Percentiles rank a stretch among this genome's conserved stretches.
Evolutionary conservation across 371 early-diverging fungal species (phyloP).

Genomic region (Circinella minor): DNA sequence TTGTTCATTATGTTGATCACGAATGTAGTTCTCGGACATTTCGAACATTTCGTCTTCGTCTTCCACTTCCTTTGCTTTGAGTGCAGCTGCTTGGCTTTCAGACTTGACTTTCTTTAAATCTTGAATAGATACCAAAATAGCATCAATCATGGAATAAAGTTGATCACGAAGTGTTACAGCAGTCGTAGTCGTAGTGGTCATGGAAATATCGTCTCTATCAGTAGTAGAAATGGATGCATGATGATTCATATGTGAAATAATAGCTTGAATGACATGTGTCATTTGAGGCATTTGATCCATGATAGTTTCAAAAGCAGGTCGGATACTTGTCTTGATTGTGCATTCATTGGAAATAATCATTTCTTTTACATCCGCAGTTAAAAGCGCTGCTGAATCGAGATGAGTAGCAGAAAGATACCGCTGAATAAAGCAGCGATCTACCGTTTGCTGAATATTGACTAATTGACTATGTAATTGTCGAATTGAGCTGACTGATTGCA

Average conservation of each 20-base stretch:
- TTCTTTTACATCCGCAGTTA: conserved; percentile 36
- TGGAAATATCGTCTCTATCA: conserved; percentile 13
- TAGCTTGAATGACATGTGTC: conserved; percentile 24
- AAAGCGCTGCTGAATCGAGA: conserved; percentile 23
- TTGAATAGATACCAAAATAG: conserved; percentile 45
- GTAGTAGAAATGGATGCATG: neutral
- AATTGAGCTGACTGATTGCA: conserved; percentile 1
- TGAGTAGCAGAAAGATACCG: conserved; percentile 42
- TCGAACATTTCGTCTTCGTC: conserved; percentile 53
- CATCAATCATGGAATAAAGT: conserved; percentile 39
- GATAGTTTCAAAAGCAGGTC: conserved; percentile 15
- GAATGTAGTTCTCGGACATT: conserved; percentile 60
- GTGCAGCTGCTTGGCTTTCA: neutral
- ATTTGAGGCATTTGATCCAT: conserved; percentile 27
- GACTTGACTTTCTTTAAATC: conserved; percentile 43
- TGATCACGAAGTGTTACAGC: conserved; percentile 32
- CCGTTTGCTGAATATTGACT: neutral
- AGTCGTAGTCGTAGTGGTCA: neutral
- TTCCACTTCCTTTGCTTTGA: conserved; percentile 11
- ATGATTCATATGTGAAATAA: conserved; percentile 31
- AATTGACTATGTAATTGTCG: neutral
- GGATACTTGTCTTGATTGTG: conserved; percentile 21
- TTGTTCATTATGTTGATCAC: conserved; percentile 36
- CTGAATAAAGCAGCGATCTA: conserved; percentile 37
- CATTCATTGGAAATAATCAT: conserved; percentile 26